Conservation (phyloP, 495 filamentous ascomycete genomes). For the Chaetomium tenue region DNA sequence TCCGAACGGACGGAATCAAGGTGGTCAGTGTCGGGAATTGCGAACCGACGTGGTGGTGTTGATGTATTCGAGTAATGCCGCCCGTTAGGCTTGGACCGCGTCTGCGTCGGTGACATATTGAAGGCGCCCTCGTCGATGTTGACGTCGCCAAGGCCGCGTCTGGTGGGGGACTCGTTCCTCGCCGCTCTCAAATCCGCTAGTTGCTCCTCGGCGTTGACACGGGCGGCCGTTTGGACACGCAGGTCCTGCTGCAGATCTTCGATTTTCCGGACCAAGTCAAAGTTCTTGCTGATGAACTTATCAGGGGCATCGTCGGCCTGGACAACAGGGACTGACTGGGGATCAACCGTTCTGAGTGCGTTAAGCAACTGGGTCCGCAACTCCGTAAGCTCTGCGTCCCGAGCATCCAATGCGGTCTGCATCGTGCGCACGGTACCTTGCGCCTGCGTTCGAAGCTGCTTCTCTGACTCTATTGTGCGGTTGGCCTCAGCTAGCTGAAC, state of each 20-base stretch:
- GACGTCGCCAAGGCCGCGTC: conserved; percentile 74
- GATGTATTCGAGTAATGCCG: conserved; percentile 72
- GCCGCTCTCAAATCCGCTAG: conserved; percentile 76
- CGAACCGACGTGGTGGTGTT: conserved; percentile 70
- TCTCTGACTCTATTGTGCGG: conserved; percentile 84
- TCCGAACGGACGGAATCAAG: conserved; percentile 82
- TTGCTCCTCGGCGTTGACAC: conserved; percentile 78
- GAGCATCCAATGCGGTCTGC: conserved; percentile 70
- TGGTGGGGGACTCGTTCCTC: conserved; percentile 68
- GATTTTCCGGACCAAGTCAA: conserved; percentile 85
- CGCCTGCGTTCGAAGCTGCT: conserved; percentile 79
- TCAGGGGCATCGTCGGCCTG: conserved; percentile 50
- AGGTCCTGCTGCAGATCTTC: conserved; percentile 84
- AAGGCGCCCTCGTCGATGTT: conserved; percentile 76
- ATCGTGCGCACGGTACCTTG: conserved; percentile 81
- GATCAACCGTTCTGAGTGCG: conserved; percentile 82
- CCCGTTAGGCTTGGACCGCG: conserved; percentile 68
- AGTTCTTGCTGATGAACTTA: conserved; percentile 56
- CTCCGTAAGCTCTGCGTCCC: conserved; percentile 75
- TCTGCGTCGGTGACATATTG: conserved; percentile 73
- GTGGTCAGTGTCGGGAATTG: conserved; percentile 60
- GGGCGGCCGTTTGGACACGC: conserved; percentile 80
- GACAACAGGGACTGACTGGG: conserved; percentile 54
- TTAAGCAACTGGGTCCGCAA: conserved; percentile 75
- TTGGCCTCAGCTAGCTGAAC: conserved; percentile 87